phyloP scores from a whole-genome alignment of 2,329 filamentous ascomycete genomes.

The Grosmannia clavigera region DNA sequence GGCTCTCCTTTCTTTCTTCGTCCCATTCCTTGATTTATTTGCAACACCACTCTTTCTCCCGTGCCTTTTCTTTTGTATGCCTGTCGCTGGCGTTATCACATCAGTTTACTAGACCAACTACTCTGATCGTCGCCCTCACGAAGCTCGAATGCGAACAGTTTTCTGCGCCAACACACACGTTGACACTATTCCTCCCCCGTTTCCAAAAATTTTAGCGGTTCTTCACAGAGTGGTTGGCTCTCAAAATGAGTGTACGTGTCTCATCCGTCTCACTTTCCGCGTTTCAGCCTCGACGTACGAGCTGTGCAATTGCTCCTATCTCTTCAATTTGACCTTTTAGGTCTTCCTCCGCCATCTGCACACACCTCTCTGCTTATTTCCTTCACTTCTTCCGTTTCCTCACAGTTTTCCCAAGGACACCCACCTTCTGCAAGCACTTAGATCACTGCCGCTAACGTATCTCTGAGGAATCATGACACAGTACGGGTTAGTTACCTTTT shows the following conservation, averaged over 20 bases:
- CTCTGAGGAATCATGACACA: constrained; percentile 25
- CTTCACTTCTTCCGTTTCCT: neutral
- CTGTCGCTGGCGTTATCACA: neutral
- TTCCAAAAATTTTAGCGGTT: neutral
- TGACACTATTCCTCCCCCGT: neutral
- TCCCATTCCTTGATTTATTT: neutral
- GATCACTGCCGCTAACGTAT: constrained; percentile 17
- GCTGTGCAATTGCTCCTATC: neutral
- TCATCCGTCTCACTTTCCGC: neutral
- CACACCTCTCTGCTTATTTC: neutral
- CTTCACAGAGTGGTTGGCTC: neutral
- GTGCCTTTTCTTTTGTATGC: neutral
- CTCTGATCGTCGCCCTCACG: neutral
- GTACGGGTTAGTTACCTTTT: constrained; percentile 42
- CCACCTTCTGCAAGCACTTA: too few relatives aligned
- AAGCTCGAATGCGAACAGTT: neutral
- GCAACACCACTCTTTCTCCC: neutral
- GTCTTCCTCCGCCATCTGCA: neutral
- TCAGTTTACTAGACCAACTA: neutral
- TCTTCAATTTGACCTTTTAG: neutral
- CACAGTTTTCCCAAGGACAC: too few relatives aligned
- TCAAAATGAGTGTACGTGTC: constrained; percentile 37
- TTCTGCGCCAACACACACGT: neutral
- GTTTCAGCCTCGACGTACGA: neutral
- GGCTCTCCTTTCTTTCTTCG: constrained; percentile 1